A percentile compares a stretch with the other conserved stretches of the same genome.
phyloP scores from a whole-genome alignment of 164 flowering plant genomes.

The Dillenia suffruticosa region DNA sequence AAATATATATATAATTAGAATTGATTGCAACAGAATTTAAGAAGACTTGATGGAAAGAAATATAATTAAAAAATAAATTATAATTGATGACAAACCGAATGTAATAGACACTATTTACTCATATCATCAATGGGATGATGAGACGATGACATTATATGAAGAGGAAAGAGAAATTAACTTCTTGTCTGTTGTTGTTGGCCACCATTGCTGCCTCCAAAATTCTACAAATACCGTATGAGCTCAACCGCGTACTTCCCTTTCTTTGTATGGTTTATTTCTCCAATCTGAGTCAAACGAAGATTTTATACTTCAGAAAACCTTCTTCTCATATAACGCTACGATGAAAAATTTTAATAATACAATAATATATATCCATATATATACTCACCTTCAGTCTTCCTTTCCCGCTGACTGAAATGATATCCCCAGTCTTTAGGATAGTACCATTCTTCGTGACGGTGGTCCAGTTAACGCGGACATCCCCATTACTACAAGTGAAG shows the following conservation, averaged over 20 bases:
- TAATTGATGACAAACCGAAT: too few species aligned
- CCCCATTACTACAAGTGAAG: conserved; percentile 49
- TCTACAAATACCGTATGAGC: conserved; percentile 57
- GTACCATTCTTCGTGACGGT: conserved; percentile 67
- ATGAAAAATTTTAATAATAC: neutral
- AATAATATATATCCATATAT: neutral
- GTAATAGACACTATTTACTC: too few species aligned
- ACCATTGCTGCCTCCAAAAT: neutral
- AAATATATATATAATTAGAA: too few species aligned
- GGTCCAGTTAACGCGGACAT: conserved; percentile 88
- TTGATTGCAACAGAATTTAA: too few species aligned
- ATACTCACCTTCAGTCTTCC: conserved; percentile 76
- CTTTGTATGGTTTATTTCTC: conserved; percentile 70
- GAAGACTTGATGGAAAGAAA: too few species aligned
- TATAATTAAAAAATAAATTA: too few species aligned
- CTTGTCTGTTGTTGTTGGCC: too few species aligned
- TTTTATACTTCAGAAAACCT: conserved; percentile 2
- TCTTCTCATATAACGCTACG: neutral
- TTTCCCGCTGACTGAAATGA: conserved; percentile 80
- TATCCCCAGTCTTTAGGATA: conserved; percentile 73
- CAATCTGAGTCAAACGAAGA: conserved; percentile 59
- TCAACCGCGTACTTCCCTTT: conserved; percentile 88
- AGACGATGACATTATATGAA: too few species aligned
- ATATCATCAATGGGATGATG: too few species aligned
- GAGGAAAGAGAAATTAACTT: too few species aligned